Conservation (phyloP, 352 stramenopile genomes). For the Achlya hypogyna region DNA sequence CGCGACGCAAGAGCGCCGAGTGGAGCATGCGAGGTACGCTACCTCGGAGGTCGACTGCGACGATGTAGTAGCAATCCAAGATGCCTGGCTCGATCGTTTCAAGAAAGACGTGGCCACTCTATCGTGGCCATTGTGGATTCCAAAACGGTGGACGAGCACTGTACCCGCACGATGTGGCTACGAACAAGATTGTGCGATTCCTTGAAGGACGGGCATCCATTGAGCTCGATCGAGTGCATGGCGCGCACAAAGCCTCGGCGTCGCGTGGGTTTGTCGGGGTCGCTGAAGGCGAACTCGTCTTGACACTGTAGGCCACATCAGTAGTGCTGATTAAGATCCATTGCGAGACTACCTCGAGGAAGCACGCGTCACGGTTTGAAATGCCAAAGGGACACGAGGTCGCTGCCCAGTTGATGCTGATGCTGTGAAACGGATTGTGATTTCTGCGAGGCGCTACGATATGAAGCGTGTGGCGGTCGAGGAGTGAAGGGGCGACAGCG, state of each 20-base stretch:
- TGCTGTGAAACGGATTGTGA: neutral
- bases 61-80: neutral
- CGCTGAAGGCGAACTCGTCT: neutral
- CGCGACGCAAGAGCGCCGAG: neutral
- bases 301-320: neutral
- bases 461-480: neutral
- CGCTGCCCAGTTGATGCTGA: neutral
- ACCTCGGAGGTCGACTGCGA: neutral
- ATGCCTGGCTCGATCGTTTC: neutral
- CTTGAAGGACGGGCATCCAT: neutral
- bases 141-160: neutral
- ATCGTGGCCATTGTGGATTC: neutral
- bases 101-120: neutral
- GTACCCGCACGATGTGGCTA: neutral
- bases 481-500: neutral
- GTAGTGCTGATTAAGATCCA: neutral
- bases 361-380: neutral
- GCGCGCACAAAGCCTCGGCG: neutral
- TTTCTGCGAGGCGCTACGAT: neutral
- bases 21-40: neutral
- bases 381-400: neutral
- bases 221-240: neutral
- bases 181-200: neutral
- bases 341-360: neutral
- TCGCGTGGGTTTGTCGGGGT: neutral